phyloP scores from a whole-genome alignment of 768 basidiomycete species.

The Lactarius vividus region DNA sequence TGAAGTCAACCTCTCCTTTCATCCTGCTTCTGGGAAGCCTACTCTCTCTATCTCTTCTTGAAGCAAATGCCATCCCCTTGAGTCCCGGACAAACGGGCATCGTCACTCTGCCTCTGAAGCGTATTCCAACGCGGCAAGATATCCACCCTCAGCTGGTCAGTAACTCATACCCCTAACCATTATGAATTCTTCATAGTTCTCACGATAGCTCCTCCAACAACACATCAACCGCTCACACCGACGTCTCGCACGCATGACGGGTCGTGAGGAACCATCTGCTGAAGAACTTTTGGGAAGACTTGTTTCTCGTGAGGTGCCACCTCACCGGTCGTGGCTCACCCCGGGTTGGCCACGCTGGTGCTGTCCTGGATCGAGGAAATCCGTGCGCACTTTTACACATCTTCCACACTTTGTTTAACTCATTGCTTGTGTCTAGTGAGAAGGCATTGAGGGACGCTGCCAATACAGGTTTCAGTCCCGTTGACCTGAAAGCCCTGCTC shows the following conservation, averaged over 20 bases:
- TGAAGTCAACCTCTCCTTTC: constrained; percentile 56
- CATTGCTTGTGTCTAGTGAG: neutral
- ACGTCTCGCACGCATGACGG: constrained; percentile 69
- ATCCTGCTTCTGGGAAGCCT: constrained; percentile 53
- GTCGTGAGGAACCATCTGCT: constrained; percentile 49
- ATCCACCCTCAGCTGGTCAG: constrained; percentile 46
- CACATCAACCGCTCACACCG: constrained; percentile 62
- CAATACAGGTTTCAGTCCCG: constrained; percentile 35
- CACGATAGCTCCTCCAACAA: constrained; percentile 59
- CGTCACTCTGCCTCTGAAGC: constrained; percentile 44
- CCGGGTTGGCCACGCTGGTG: constrained; percentile 7
- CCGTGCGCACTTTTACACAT: constrained; percentile 1
- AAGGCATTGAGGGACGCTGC: constrained; percentile 9
- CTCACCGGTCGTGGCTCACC: neutral
- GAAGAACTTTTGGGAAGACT: constrained; percentile 47
- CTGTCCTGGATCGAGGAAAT: constrained; percentile 25
- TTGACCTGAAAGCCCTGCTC: constrained; percentile 38
- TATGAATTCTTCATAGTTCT: neutral
- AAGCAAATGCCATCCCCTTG: constrained; percentile 45
- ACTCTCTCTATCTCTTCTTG: constrained; percentile 38
- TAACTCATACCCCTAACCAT: neutral
- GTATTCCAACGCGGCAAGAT: constrained; percentile 34
- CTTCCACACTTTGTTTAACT: neutral
- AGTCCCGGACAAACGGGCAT: constrained; percentile 33
- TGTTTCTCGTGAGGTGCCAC: constrained; percentile 37